A percentile compares a stretch with the other conserved stretches of the same genome.
These are phyloP conservation scores for Asterophora parasitica DNA, from an alignment of 768 basidiomycete genomes.

Conservation along the genomic window DNA sequence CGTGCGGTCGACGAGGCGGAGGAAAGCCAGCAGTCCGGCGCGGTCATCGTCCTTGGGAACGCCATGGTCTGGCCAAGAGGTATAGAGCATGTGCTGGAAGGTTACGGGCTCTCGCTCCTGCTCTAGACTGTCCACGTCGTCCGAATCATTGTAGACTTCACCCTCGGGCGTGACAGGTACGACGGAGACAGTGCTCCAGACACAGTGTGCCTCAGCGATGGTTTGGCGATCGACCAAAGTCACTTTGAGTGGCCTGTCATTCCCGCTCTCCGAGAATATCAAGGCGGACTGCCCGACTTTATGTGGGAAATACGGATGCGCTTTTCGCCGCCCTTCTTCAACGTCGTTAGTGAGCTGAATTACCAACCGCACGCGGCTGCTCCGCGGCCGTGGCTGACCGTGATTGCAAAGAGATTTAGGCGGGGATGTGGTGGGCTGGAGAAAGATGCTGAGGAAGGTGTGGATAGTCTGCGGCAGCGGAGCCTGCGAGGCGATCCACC, in stretches of 20 bases:
- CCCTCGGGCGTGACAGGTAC: slow-evolving; percentile 26
- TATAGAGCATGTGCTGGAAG: slow-evolving; percentile 71
- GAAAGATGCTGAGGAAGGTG: slow-evolving; percentile 69
- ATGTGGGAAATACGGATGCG: slow-evolving; percentile 71
- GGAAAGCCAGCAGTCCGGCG: slow-evolving; percentile 55
- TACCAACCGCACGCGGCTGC: slow-evolving; percentile 60
- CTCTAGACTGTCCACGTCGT: slow-evolving; percentile 8
- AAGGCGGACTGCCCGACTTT: slow-evolving; percentile 48
- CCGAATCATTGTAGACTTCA: too few relatives aligned
- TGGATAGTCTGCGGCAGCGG: slow-evolving; percentile 68
- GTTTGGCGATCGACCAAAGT: slow-evolving; percentile 44
- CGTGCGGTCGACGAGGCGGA: slow-evolving; percentile 55
- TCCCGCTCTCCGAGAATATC: slow-evolving; percentile 41
- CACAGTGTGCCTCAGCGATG: slow-evolving; percentile 55
- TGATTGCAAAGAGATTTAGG: slow-evolving; percentile 17
- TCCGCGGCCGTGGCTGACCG: slow-evolving; percentile 13
- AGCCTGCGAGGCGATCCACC: slow-evolving; percentile 87
- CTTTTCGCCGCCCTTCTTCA: slow-evolving; percentile 71
- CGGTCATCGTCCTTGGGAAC: slow-evolving; percentile 63
- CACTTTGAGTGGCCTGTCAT: slow-evolving; percentile 44
- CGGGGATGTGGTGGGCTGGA: slow-evolving; percentile 41
- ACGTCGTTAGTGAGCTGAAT: slow-evolving; percentile 75
- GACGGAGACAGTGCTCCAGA: slow-evolving; percentile 58
- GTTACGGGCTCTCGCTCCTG: slow-evolving; percentile 32
- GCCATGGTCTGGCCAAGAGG: slow-evolving; percentile 82